Evolutionary conservation across 306 rosid genomes (phyloP), one percentile per base, ranked within the genome.

Genomic region (Carpinus viminea): DNA sequence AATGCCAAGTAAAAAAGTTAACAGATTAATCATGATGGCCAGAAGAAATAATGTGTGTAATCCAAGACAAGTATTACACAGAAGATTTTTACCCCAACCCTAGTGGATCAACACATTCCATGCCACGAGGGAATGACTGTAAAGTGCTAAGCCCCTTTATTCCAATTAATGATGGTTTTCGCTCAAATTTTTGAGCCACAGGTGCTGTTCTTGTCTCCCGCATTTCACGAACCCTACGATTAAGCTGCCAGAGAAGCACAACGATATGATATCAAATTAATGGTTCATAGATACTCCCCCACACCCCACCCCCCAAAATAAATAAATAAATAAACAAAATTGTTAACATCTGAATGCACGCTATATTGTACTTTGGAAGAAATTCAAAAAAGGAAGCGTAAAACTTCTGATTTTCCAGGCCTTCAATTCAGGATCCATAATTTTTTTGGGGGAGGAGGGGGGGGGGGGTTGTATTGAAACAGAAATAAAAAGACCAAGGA

Each of bases 181-280:
- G 87, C 74, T 95, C 98, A 48, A 83, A 83, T 75, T 95, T 95
- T 78, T 90, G 90, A 72, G 98, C 90, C 52, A 82, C 96, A 0
- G 98, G 99, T 59, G 99, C 99, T 57, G 93, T 71, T 85, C 98
- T 92, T 51, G 98, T 81, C 89, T 95, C 98, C 80, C 99, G 90
- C 99, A 95, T 95, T 34, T 81, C 99, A 78, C 99, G 99, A 82
- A 95, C 97, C 87, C 99, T 91, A 62, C 96, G 96, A 75, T 91
- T 86, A 89, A 95, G 99, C 99, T 95, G 91, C 81, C 83, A 86
- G 78, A 85, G 80, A 83, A 88, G 84, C 83, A 81, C 85, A 79
- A 85, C 84, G 74, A 85, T 68, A 83, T 76, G 74, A 81, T 76
- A 85, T 83, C 82, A 76, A 74, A 85, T 78, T 78, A 79, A 79